These are phyloP conservation scores for Acacia acuminata DNA, from an alignment of 306 rosid genomes.

Conservation along the genomic window DNA sequence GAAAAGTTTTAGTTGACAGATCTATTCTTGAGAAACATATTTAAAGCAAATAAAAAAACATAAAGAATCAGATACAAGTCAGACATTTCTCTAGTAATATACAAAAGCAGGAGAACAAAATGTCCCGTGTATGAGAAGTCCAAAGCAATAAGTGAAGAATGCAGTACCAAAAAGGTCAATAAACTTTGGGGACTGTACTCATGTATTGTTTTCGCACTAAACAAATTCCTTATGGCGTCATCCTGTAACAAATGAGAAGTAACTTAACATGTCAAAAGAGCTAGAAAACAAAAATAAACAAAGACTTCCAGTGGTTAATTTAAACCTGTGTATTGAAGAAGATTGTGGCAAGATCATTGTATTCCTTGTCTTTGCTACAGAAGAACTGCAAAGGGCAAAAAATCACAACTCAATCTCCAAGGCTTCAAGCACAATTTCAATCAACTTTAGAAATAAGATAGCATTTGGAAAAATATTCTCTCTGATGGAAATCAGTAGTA, in stretches of 20 bases:
- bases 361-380: conserved; percentile 87
- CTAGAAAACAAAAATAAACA: conserved; percentile 24
- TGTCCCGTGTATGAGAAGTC: conserved; percentile 7
- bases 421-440: conserved; percentile 15
- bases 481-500: neutral
- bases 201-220: conserved; percentile 94
- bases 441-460: conserved; percentile 22
- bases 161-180: conserved; percentile 88
- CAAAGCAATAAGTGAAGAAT: conserved; percentile 30
- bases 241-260: conserved; percentile 62
- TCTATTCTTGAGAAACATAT: neutral
- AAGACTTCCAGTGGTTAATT: conserved; percentile 10
- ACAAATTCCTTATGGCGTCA: conserved; percentile 97
- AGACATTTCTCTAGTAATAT: neutral
- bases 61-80: conserved; percentile 9
- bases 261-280: conserved; percentile 17
- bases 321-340: conserved; percentile 95
- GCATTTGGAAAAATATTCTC: conserved; percentile 13
- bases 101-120: conserved; percentile 21
- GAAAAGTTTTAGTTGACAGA: neutral
- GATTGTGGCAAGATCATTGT: conserved; percentile 97
- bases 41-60: neutral
- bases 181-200: conserved; percentile 95
- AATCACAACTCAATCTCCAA: conserved; percentile 30
- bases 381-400: conserved; percentile 60